phyloP scores from a whole-genome alignment of 2,329 filamentous ascomycete genomes.

The Fusarium mundagurra region DNA sequence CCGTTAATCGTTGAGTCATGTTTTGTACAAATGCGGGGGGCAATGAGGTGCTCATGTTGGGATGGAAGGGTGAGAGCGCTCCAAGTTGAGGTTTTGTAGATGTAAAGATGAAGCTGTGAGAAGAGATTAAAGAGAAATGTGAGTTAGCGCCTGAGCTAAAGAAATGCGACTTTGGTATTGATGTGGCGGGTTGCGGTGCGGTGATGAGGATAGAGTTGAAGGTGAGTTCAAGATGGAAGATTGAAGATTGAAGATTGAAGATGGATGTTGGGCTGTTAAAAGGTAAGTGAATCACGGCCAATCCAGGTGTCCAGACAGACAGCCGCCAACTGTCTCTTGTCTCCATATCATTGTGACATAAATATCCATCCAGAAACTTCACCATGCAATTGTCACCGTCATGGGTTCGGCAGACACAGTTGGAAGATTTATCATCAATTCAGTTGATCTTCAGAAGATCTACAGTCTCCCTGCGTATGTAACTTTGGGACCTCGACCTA shows the following conservation, averaged over 20 bases:
- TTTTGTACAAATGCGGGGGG: no score
- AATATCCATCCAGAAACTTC: background rate
- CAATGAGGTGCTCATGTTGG: background rate
- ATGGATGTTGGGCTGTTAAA: no score
- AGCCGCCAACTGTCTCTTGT: background rate
- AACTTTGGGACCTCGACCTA: background rate
- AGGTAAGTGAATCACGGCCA: background rate
- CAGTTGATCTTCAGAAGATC: conserved; percentile 18
- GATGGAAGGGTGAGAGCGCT: background rate
- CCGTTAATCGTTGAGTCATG: background rate
- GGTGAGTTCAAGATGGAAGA: no score
- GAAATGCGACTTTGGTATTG: no score
- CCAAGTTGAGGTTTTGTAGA: background rate
- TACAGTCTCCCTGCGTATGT: background rate
- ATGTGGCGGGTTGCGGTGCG: no score
- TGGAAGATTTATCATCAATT: conserved; percentile 6
- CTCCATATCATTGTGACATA: no score
- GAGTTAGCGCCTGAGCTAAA: background rate
- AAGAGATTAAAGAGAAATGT: no score
- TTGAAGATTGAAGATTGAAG: no score
- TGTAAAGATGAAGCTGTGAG: background rate
- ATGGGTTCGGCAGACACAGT: background rate
- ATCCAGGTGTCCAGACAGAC: background rate
- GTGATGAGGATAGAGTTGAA: no score
- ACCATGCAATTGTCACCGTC: background rate